Evolutionary conservation across 2,329 filamentous ascomycete genomes (phyloP).

Genomic region (Aureobasidium sp.): DNA sequence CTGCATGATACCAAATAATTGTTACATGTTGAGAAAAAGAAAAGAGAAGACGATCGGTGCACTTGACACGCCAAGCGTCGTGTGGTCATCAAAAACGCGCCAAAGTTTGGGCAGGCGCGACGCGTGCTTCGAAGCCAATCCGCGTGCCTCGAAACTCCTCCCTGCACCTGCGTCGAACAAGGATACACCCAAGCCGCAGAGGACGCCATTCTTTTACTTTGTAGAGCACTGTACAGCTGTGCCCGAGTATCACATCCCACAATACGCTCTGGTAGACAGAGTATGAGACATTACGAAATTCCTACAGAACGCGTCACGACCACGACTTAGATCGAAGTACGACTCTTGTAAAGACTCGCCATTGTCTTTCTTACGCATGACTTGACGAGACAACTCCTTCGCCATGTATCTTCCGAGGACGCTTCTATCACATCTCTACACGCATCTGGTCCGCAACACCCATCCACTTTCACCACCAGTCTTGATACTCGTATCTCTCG

Average conservation of each 20-base stretch:
- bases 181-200: not conserved
- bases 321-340: constrained; percentile 9
- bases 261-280: not conserved
- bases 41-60: not conserved
- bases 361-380: not conserved
- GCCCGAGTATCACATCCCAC: not conserved
- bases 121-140: not conserved
- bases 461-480: constrained; percentile 89
- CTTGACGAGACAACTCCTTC: not conserved
- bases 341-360: not conserved
- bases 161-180: not conserved
- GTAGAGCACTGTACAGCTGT: not conserved
- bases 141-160: constrained; percentile 11
- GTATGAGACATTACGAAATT: constrained; percentile 10
- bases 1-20: not conserved
- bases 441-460: constrained; percentile 75
- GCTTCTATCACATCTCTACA: constrained; percentile 85
- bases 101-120: constrained; percentile 10
- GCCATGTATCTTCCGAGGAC: constrained; percentile 89
- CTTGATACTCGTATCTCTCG: constrained; percentile 83
- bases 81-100: constrained; percentile 3
- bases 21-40: not conserved
- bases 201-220: not conserved
- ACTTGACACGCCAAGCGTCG: not conserved
- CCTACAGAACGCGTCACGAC: constrained; percentile 11